Conservation (phyloP, 139 green algal species). For the Monoraphidium neglectum region DNA sequence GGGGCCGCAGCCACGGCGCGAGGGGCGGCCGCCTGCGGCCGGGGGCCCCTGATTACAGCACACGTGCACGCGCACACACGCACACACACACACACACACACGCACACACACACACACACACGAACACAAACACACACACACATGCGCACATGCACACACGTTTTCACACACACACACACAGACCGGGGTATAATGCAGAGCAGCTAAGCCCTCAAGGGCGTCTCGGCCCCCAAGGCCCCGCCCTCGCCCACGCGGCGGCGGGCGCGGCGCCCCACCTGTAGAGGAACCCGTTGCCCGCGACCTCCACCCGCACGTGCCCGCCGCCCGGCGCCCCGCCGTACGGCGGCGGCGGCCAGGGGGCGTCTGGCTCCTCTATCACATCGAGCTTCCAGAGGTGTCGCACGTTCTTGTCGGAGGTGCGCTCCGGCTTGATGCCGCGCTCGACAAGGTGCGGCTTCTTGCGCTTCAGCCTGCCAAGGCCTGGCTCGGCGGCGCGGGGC, state of each 20-base stretch:
- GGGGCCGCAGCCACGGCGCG: background rate
- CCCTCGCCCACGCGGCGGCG: too few relatives aligned
- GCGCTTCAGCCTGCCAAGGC: constrained; percentile 44
- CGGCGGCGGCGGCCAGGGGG: background rate
- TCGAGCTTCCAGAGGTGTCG: constrained; percentile 17
- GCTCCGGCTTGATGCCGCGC: constrained; percentile 44
- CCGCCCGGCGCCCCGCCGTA: background rate
- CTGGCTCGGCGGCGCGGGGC: constrained; percentile 7
- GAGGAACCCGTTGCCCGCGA: constrained; percentile 38
- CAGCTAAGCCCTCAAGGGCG: background rate
- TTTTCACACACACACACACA: too few relatives aligned
- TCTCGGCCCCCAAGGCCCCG: too few relatives aligned
- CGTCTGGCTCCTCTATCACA: constrained; percentile 3
- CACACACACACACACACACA: background rate
- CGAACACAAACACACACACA: too few relatives aligned
- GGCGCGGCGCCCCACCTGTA: constrained; percentile 20
- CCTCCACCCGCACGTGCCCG: constrained; percentile 3
- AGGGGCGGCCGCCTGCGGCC: too few relatives aligned
- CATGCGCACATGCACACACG: too few relatives aligned
- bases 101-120: background rate
- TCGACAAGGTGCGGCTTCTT: constrained; percentile 46
- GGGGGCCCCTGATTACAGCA: background rate
- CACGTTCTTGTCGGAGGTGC: constrained; percentile 45
- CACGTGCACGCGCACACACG: background rate
- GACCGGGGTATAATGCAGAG: too few relatives aligned